Conservation (phyloP, 2,329 filamentous ascomycete genomes). For the Penicillium sp. region DNA sequence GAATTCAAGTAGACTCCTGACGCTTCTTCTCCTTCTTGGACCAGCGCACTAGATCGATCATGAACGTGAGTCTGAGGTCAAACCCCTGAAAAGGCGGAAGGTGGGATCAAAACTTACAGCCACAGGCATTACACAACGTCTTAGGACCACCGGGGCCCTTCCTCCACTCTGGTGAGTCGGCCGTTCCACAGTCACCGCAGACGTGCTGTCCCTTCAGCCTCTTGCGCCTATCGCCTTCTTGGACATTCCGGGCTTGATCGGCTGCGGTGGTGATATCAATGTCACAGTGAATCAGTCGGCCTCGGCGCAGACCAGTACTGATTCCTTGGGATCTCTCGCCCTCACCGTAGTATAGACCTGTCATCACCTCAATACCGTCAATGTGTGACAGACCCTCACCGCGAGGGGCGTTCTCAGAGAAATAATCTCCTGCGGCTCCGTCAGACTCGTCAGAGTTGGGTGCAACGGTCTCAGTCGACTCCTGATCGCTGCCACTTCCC, state of each 20-base stretch:
- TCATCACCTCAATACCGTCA: constrained; percentile 91
- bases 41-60: constrained; percentile 58
- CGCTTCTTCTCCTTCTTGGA: constrained; percentile 79
- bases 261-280: constrained; percentile 84
- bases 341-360: constrained; percentile 83
- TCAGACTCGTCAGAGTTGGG: constrained; percentile 42
- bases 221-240: constrained; percentile 74
- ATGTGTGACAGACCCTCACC: constrained; percentile 78
- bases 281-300: constrained; percentile 81
- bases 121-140: constrained; percentile 94
- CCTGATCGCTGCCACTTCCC: constrained; percentile 35
- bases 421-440: constrained; percentile 70
- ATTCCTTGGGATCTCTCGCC: constrained; percentile 88
- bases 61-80: constrained; percentile 1
- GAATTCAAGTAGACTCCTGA: constrained; percentile 33
- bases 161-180: constrained; percentile 94
- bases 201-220: constrained; percentile 94
- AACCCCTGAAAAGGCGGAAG: neutral
- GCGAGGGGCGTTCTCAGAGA: constrained; percentile 82
- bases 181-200: constrained; percentile 91
- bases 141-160: constrained; percentile 93
- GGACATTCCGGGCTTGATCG: constrained; percentile 63
- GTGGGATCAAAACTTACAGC: constrained; percentile 61
- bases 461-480: constrained; percentile 40
- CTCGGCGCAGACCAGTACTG: constrained; percentile 82